phyloP scores from a whole-genome alignment of 192 early-diverging fungal species.

The Linnemannia zychae region DNA sequence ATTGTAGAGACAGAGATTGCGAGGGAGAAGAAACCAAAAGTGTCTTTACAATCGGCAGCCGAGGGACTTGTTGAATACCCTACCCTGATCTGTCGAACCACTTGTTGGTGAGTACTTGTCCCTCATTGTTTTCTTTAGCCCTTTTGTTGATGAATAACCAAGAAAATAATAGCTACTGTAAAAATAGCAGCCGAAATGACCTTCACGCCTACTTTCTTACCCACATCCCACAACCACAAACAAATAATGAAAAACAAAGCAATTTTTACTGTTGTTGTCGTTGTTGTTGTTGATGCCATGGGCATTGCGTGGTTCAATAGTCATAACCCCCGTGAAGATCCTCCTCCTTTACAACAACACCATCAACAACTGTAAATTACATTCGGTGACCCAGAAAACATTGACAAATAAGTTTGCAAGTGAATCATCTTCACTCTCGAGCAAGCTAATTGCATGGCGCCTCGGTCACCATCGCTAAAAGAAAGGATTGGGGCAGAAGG shows the following conservation, averaged over 20 bases:
- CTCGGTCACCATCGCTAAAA: too few relatives aligned
- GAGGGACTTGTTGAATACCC: background rate
- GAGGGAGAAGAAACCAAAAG: too few relatives aligned
- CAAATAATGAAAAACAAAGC: background rate
- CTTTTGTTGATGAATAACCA: background rate
- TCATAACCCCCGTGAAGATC: background rate
- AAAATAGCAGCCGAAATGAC: slow-evolving; percentile 5
- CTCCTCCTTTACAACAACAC: background rate
- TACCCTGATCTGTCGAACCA: background rate
- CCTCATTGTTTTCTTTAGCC: background rate
- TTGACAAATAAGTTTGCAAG: background rate
- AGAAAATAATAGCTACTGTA: background rate
- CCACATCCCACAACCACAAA: background rate
- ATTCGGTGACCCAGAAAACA: background rate
- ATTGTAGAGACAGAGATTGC: background rate
- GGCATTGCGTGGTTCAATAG: background rate
- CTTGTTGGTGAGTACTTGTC: background rate
- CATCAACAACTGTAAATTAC: background rate
- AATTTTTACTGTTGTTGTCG: background rate
- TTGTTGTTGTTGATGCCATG: background rate
- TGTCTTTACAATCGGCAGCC: background rate
- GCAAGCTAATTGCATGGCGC: too few relatives aligned
- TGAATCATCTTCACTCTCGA: too few relatives aligned
- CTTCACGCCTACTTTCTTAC: background rate
- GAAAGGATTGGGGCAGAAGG: background rate